These are phyloP conservation scores for Volvox carteri DNA, from an alignment of 163 green algal genomes.

Conservation along the genomic window DNA sequence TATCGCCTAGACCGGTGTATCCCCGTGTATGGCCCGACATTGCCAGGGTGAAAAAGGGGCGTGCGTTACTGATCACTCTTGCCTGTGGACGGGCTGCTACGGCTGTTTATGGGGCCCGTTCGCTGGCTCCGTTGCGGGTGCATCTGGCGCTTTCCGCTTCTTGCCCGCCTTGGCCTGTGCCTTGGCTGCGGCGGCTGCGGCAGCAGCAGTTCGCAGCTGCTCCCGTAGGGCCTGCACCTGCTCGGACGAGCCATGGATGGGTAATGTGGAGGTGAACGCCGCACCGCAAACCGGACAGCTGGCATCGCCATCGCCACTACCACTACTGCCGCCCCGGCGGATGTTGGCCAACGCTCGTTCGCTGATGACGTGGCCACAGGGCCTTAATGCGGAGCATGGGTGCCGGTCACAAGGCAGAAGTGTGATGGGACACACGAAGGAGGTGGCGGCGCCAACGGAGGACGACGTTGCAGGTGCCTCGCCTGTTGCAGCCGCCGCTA, in stretches of 20 bases:
- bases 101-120: too few species aligned
- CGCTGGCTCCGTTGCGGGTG: not conserved
- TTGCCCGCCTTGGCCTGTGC: not conserved
- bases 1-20: too few species aligned
- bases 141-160: slow-evolving; percentile 18
- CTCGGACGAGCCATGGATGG: not conserved
- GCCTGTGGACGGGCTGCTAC: too few species aligned
- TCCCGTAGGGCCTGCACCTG: slow-evolving; percentile 14
- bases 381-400: slow-evolving; percentile 67
- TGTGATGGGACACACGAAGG: slow-evolving; percentile 72
- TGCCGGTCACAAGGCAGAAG: slow-evolving; percentile 62
- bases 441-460: too few species aligned
- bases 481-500: not conserved
- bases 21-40: too few species aligned
- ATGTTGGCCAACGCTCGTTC: slow-evolving; percentile 65
- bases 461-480: not conserved
- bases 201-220: not conserved
- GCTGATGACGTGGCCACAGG: slow-evolving; percentile 76
- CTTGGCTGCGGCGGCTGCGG: not conserved
- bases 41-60: not conserved
- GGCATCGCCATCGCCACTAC: slow-evolving; percentile 3
- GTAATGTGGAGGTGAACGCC: not conserved
- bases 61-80: not conserved
- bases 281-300: slow-evolving; percentile 63
- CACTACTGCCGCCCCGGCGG: too few species aligned